phyloP scores from a whole-genome alignment of 73 alveolate genomes.

The Paramecium primaurelia region DNA sequence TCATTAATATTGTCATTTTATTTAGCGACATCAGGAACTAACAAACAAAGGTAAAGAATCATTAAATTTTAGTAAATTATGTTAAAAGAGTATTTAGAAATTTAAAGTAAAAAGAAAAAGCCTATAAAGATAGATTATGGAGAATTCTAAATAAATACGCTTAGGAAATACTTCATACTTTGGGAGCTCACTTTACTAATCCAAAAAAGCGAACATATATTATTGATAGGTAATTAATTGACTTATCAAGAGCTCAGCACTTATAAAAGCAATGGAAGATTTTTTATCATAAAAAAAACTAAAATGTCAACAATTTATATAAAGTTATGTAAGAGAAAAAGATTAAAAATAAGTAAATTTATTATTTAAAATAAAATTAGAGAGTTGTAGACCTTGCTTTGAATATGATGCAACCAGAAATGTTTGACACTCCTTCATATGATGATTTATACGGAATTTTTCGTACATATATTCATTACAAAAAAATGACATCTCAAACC shows the following conservation, averaged over 20 bases:
- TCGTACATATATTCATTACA: neutral
- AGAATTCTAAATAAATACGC: neutral
- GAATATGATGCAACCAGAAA: slow-evolving; percentile 43
- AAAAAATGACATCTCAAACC: neutral
- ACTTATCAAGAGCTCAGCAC: neutral
- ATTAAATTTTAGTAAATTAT: slow-evolving; percentile 4
- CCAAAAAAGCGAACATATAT: neutral
- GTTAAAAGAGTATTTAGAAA: slow-evolving; percentile 31
- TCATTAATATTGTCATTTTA: neutral
- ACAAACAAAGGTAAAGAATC: neutral
- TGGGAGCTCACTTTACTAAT: neutral
- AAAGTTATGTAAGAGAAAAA: neutral
- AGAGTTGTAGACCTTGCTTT: slow-evolving; percentile 25
- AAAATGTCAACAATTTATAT: slow-evolving; percentile 2
- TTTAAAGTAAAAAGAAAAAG: slow-evolving; percentile 7
- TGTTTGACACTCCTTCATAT: slow-evolving; percentile 29
- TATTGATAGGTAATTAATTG: neutral
- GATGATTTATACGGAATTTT: slow-evolving; percentile 23
- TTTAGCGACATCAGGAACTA: neutral
- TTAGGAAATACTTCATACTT: neutral
- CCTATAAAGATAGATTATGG: slow-evolving; percentile 33
- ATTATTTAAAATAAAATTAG: neutral
- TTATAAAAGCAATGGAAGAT: slow-evolving; percentile 15
- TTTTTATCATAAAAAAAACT: neutral
- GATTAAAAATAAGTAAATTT: slow-evolving; percentile 6